Percentiles rank a stretch among this genome's conserved stretches.
Conservation (phyloP, 1,284 basidiomycete species). For the Papiliotrema nemorosa region DNA sequence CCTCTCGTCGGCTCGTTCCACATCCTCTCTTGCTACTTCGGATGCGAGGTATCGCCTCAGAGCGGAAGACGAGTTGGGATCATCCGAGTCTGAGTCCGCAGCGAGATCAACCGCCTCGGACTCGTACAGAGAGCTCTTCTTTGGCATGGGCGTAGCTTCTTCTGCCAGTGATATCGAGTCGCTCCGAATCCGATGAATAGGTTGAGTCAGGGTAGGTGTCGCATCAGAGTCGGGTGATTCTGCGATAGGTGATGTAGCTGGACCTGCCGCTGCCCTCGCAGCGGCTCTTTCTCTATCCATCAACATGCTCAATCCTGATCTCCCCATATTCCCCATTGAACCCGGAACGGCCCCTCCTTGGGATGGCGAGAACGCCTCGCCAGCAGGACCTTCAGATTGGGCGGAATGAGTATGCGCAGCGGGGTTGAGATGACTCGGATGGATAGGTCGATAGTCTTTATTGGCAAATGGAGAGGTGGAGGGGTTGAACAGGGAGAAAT, state of each 20-base stretch:
- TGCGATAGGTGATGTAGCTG: background rate
- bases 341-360: slow-evolving; percentile 12
- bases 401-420: slow-evolving; percentile 9
- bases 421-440: slow-evolving; percentile 32
- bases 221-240: background rate
- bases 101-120: background rate
- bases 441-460: slow-evolving; percentile 22
- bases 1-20: slow-evolving; percentile 14
- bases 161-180: slow-evolving; percentile 2
- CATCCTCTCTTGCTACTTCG: slow-evolving; percentile 14
- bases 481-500: slow-evolving; percentile 1
- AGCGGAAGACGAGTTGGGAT: slow-evolving; percentile 17
- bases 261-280: background rate
- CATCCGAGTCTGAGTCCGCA: slow-evolving; percentile 2
- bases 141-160: background rate
- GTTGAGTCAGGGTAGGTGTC: background rate
- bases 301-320: slow-evolving; percentile 39
- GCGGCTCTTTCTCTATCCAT: slow-evolving; percentile 32
- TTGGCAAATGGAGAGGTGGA: slow-evolving; percentile 2
- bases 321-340: slow-evolving; percentile 22
- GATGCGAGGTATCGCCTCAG: slow-evolving; percentile 20
- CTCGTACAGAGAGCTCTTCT: background rate
- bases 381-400: background rate
- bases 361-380: slow-evolving; percentile 16
- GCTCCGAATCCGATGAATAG: background rate